Percentiles rank a stretch among this genome's conserved stretches.
These are phyloP conservation scores for Berberis thunbergii DNA, from an alignment of 164 flowering plant species.

Conservation along the genomic window DNA sequence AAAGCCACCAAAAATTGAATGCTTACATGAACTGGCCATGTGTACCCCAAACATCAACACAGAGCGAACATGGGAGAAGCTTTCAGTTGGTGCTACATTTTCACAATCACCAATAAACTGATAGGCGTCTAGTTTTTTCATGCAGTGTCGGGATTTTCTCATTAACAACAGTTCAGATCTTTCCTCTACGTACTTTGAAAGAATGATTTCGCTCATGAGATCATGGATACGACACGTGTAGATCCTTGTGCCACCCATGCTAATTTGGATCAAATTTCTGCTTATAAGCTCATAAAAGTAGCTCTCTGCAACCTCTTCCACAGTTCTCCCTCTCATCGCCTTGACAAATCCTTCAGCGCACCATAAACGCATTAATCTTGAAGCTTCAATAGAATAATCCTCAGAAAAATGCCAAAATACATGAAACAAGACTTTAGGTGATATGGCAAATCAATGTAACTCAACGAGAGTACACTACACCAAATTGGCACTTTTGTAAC, in stretches of 20 bases:
- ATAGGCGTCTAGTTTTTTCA: neutral
- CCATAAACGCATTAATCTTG: constrained; percentile 6
- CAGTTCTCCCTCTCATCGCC: neutral
- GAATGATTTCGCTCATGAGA: constrained; percentile 10
- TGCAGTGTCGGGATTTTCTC: neutral
- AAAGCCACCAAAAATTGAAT: neutral
- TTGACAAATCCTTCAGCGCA: constrained; percentile 5
- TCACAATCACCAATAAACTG: too few relatives aligned
- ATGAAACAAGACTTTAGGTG: constrained; percentile 1
- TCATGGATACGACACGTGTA: constrained; percentile 8
- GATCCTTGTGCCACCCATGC: neutral
- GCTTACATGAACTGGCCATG: neutral
- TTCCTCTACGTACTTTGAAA: constrained; percentile 3
- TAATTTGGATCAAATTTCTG: constrained; percentile 8
- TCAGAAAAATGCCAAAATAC: constrained; percentile 2
- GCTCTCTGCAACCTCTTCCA: constrained; percentile 3
- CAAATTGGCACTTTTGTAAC: too few relatives aligned
- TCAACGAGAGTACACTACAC: constrained; percentile 1
- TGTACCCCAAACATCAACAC: constrained; percentile 11
- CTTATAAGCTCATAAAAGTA: constrained; percentile 1
- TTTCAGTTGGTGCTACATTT: too few relatives aligned
- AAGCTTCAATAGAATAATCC: neutral
- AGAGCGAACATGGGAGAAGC: constrained; percentile 6
- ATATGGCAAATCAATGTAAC: constrained; percentile 6
- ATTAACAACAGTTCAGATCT: neutral